Base-by-base conservation (phyloP, 177 flowering plant species). In the Vitis hybrid region DNA sequence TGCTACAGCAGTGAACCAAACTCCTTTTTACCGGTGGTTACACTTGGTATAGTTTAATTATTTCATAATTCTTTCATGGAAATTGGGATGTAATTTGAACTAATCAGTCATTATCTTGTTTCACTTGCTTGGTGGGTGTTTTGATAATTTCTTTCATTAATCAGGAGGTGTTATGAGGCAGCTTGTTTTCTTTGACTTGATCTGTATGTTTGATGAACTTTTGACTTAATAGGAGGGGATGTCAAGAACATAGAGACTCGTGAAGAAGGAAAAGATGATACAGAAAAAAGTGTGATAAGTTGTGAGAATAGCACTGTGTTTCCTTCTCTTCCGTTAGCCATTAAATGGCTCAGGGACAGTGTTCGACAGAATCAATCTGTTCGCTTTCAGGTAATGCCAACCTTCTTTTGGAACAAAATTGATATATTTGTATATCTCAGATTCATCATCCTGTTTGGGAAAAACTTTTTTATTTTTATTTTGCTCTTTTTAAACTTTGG, bases 321-420 rank as follows among this genome's bases (percentile, higher is more conserved):
- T 75, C 75, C 91, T 64, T 87, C 98, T 52, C 91, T 95, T 11
- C 93, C 94, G 10, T 66, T 78, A 58, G 98, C 97, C 56, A 84
- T 93, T 50, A 89, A 90, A 75, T 93, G 97, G 97, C 87, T 93
- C 51, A 77, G 97, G 70, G 97, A 90, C 71, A 87, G 72, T 60
- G 84, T 70, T 52, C 83, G 75, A 63, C 80, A 82, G 78, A 91
- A 83, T 77, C 87, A 75, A 59, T 82, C 87, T 56, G 77, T 82
- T 74, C 93, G 90, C 56, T 82, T 79, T 73, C 98, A 94, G 98
- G 97, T 92, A 84, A 63, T 64, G 51, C 35, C 19, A 13, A 57
- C 35, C 2, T 62, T 18, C 6, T 18, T 5, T 58, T 50, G 56
- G 12, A 58, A 2, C 24, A 17, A 30, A 5, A 60, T 19, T 40